These are phyloP conservation scores for Flammula alnicola DNA, from an alignment of 1,284 basidiomycete species.

Conservation along the genomic window DNA sequence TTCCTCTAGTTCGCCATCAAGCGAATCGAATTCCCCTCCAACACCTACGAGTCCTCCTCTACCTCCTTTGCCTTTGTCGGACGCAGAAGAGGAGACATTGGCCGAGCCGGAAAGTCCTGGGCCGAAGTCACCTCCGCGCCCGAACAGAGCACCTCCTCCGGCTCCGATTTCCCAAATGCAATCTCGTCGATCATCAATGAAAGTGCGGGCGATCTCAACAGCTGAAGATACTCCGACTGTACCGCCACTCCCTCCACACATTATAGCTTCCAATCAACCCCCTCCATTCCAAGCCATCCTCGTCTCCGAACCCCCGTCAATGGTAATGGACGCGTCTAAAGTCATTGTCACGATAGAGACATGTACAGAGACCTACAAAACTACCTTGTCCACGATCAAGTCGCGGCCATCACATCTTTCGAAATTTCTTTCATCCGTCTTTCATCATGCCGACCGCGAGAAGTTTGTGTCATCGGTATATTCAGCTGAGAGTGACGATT, in stretches of 20 bases:
- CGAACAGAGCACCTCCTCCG: slow-evolving; percentile 42
- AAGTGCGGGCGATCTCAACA: slow-evolving; percentile 38
- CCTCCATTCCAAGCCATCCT: slow-evolving; percentile 69
- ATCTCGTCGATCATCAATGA: slow-evolving; percentile 48
- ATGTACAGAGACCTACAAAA: slow-evolving; percentile 63
- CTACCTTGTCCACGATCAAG: slow-evolving; percentile 64
- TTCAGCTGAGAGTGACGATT: slow-evolving; percentile 51
- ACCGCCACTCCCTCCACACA: slow-evolving; percentile 41
- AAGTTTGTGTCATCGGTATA: slow-evolving; percentile 56
- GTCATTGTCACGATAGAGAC: slow-evolving; percentile 74
- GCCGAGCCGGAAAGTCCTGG: slow-evolving; percentile 29
- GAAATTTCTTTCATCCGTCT: slow-evolving; percentile 56
- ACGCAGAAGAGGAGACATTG: slow-evolving; percentile 33
- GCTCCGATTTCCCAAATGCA: neutral
- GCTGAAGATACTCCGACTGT: slow-evolving; percentile 45
- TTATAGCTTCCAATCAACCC: slow-evolving; percentile 37
- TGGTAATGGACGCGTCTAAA: slow-evolving; percentile 56
- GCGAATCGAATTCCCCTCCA: slow-evolving; percentile 8
- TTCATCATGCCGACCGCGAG: slow-evolving; percentile 37
- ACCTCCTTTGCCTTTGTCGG: slow-evolving; percentile 49
- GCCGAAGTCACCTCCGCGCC: slow-evolving; percentile 37
- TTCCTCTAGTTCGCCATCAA: slow-evolving; percentile 11
- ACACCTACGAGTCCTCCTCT: slow-evolving; percentile 55
- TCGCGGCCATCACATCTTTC: slow-evolving; percentile 71
- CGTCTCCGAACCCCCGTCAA: slow-evolving; percentile 58